Percentiles rank a stretch among this genome's conserved stretches.
Evolutionary conservation across 352 stramenopile genomes (phyloP).

Genomic region (Phytopythium ostracodes): DNA sequence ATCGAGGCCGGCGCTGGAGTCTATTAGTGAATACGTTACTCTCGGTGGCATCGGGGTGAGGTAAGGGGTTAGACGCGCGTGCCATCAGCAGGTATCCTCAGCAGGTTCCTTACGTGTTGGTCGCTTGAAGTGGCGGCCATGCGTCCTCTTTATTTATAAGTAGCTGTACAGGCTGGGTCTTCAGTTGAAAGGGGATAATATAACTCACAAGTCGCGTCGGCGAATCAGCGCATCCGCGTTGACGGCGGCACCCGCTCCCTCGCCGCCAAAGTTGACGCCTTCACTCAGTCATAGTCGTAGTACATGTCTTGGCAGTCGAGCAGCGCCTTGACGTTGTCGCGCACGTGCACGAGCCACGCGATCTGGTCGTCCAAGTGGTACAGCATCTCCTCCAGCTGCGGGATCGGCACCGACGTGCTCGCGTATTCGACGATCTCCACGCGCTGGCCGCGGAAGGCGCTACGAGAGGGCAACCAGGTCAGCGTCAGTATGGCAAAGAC

Average conservation of each 20-base stretch:
- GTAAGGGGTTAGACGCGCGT: too few relatives aligned
- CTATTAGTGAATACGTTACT: too few relatives aligned
- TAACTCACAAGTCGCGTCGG: background rate
- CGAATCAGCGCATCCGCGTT: background rate
- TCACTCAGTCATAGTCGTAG: slow-evolving; percentile 20
- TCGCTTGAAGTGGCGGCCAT: background rate
- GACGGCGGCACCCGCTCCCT: background rate
- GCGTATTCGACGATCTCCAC: slow-evolving; percentile 80
- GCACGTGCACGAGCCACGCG: slow-evolving; percentile 56
- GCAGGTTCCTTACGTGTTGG: background rate
- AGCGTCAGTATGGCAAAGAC: background rate
- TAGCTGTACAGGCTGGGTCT: slow-evolving; percentile 4
- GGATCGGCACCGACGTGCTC: slow-evolving; percentile 60
- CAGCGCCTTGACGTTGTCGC: slow-evolving; percentile 71
- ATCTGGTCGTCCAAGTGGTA: slow-evolving; percentile 60
- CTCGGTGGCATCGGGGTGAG: too few relatives aligned
- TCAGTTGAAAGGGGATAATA: background rate
- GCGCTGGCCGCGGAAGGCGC: slow-evolving; percentile 64
- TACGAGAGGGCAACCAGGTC: slow-evolving; percentile 14
- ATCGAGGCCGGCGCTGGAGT: too few relatives aligned
- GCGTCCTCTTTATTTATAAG: slow-evolving; percentile 2
- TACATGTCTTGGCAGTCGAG: slow-evolving; percentile 57
- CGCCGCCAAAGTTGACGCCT: background rate
- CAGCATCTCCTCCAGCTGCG: slow-evolving; percentile 79
- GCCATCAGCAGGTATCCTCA: too few relatives aligned